A percentile compares a stretch with the other conserved stretches of the same genome.
Conservation (phyloP, 352 stramenopile genomes). For the Phytopythium delawarense region DNA sequence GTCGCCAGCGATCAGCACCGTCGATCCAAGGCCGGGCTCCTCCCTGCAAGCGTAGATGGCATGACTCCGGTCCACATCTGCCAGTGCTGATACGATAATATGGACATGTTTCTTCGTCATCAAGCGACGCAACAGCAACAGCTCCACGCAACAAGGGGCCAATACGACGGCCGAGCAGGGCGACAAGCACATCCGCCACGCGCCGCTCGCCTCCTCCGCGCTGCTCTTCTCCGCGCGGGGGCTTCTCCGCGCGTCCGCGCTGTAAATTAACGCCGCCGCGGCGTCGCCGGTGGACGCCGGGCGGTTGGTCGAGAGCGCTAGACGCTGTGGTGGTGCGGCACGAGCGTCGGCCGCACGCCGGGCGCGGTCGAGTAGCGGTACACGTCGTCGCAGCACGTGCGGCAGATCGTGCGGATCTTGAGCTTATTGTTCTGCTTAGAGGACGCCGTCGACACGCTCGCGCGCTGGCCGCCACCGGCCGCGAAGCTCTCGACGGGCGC, state of each 20-base stretch:
- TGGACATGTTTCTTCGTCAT: too few relatives aligned
- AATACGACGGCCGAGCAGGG: not conserved
- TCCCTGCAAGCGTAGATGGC: too few relatives aligned
- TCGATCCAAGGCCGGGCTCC: not conserved
- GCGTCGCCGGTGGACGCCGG: not conserved
- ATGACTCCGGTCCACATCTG: too few relatives aligned
- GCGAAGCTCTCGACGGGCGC: constrained; percentile 36
- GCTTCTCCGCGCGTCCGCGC: not conserved
- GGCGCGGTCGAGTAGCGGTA: constrained; percentile 41
- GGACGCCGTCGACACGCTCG: constrained; percentile 16
- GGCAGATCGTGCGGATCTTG: constrained; percentile 48
- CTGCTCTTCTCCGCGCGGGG: not conserved
- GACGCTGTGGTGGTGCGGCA: constrained; percentile 5
- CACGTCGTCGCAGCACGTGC: constrained; percentile 43
- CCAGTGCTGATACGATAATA: too few relatives aligned
- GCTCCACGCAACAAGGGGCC: too few relatives aligned
- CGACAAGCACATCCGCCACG: too few relatives aligned
- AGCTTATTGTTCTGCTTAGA: constrained; percentile 28
- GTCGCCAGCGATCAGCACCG: not conserved
- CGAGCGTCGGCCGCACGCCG: constrained; percentile 20
- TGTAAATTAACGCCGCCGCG: constrained; percentile 2
- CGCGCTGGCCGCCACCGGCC: constrained; percentile 14
- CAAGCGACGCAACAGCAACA: too few relatives aligned
- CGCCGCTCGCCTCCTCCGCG: too few relatives aligned
- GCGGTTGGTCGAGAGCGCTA: not conserved